These are phyloP conservation scores for Yamadazyma scolyti DNA, from an alignment of 805 yeast species.

Conservation along the genomic window DNA sequence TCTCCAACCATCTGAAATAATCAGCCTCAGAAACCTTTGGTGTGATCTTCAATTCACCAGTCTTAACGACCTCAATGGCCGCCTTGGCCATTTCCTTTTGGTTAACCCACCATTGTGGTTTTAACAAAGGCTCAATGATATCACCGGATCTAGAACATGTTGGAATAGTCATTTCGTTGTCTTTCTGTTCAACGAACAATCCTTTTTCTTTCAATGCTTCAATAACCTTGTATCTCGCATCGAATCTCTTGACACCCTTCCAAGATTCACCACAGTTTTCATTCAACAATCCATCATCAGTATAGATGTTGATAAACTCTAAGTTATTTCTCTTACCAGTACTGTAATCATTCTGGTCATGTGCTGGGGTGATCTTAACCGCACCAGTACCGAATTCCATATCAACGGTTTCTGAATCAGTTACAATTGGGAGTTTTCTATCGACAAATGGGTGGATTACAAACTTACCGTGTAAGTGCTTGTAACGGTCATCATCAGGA, in stretches of 20 bases:
- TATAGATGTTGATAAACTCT: constrained; percentile 83
- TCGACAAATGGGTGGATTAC: constrained; percentile 88
- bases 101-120: constrained; percentile 99
- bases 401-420: constrained; percentile 92
- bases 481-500: constrained; percentile 91
- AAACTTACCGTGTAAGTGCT: constrained; percentile 90
- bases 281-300: constrained; percentile 89
- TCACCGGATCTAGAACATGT: constrained; percentile 95
- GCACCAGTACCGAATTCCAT: constrained; percentile 99
- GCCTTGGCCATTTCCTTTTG: constrained; percentile 85
- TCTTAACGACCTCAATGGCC: constrained; percentile 80
- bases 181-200: constrained; percentile 77
- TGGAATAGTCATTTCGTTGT: constrained; percentile 95
- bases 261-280: constrained; percentile 87
- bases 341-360: constrained; percentile 93
- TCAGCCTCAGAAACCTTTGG: constrained; percentile 92
- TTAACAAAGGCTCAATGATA: constrained; percentile 90
- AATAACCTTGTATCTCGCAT: constrained; percentile 83
- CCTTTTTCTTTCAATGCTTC: constrained; percentile 64
- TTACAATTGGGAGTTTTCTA: constrained; percentile 80
- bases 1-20: constrained; percentile 91
- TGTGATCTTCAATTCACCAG: constrained; percentile 73
- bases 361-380: constrained; percentile 98
- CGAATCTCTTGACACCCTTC: constrained; percentile 88
- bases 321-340: constrained; percentile 93